Base-by-base conservation (phyloP, 441 rosid species). In the Gossypium davidsonii region DNA sequence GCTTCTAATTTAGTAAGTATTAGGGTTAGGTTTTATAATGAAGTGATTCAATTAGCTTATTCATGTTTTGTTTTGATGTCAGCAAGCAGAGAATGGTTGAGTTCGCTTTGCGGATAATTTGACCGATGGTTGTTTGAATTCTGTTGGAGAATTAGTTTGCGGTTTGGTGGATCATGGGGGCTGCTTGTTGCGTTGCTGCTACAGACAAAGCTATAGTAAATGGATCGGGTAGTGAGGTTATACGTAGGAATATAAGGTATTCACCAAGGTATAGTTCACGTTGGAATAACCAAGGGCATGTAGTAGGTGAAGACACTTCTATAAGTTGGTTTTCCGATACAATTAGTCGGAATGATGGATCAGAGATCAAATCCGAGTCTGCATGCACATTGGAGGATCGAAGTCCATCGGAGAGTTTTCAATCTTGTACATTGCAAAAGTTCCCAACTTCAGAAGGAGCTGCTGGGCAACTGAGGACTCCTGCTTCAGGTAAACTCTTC, bases 221-320 rank as follows among this genome's bases (percentile, higher is more conserved):
- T 84, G 88, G 83, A 76, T 82, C 90, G 8, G 86, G 88, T 75
- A 79, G 77, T 82, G 98, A 91, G 37, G 74, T 79, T 63, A 67
- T 89, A 71, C 91, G 81, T 67, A 85, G 93, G 82, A 88, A 88
- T 81, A 42, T 84, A 18, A 85, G 97, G 62, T 64, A 85, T 84
- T 96, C 99, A 12, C 99, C 99, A 0, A 82, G 88, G n/a, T 93
- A 97, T 98, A 93, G 94, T 83, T 91, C 90, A 74, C 84, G 92
- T 51, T 93, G 99, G 99, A 98, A 96, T 76, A 89, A 87, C 70
- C 82, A 97, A 77, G 93, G 98, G 53, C 92, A 97, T 42, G 99
- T 96, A 14, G 98, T 97, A 0, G 98, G 96, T 60, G 99, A 96
- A 81, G 98, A 96, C 56, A 78, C 90, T 66, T 88, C 99, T 39